phyloP scores from a whole-genome alignment of 495 filamentous ascomycete species.

The Penicillium nucicola region DNA sequence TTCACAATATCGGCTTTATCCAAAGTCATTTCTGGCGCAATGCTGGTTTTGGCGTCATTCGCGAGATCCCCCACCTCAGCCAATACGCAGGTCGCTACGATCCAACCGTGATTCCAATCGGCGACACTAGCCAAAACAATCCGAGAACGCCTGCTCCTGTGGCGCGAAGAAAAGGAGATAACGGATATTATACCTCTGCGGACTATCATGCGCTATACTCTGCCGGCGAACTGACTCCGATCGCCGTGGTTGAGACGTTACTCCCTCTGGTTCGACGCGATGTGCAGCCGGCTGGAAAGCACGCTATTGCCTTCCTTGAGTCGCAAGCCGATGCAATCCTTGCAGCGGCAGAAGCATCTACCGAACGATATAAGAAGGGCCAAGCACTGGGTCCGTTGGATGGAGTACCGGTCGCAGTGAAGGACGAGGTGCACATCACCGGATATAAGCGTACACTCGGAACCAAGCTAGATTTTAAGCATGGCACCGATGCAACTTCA shows the following conservation, averaged over 20 bases:
- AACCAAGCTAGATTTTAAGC: slow-evolving; percentile 54
- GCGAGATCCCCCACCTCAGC: slow-evolving; percentile 54
- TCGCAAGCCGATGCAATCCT: slow-evolving; percentile 57
- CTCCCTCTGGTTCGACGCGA: slow-evolving; percentile 67
- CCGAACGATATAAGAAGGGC: slow-evolving; percentile 64
- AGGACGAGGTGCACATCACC: slow-evolving; percentile 74
- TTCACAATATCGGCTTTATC: slow-evolving; percentile 51
- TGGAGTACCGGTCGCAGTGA: slow-evolving; percentile 82
- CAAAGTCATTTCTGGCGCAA: slow-evolving; percentile 68
- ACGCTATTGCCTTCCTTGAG: slow-evolving; percentile 68
- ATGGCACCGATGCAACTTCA: slow-evolving; percentile 47
- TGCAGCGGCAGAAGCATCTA: slow-evolving; percentile 67
- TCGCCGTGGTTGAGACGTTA: slow-evolving; percentile 64
- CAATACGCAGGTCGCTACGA: slow-evolving; percentile 65
- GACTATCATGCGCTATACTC: slow-evolving; percentile 76
- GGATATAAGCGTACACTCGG: slow-evolving; percentile 70
- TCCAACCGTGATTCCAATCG: slow-evolving; percentile 77
- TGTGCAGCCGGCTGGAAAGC: slow-evolving; percentile 46
- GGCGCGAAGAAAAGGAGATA: slow-evolving; percentile 29
- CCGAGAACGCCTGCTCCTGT: slow-evolving; percentile 24
- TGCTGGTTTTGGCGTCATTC: slow-evolving; percentile 66
- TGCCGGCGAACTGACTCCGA: slow-evolving; percentile 65
- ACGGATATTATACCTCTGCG: slow-evolving; percentile 63
- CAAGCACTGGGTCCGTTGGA: slow-evolving; percentile 66
- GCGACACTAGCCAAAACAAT: slow-evolving; percentile 28